A percentile compares a stretch with the other conserved stretches of the same genome.
Evolutionary conservation across 2,329 filamentous ascomycete genomes (phyloP).

Genomic region (Spiromastix sp.): DNA sequence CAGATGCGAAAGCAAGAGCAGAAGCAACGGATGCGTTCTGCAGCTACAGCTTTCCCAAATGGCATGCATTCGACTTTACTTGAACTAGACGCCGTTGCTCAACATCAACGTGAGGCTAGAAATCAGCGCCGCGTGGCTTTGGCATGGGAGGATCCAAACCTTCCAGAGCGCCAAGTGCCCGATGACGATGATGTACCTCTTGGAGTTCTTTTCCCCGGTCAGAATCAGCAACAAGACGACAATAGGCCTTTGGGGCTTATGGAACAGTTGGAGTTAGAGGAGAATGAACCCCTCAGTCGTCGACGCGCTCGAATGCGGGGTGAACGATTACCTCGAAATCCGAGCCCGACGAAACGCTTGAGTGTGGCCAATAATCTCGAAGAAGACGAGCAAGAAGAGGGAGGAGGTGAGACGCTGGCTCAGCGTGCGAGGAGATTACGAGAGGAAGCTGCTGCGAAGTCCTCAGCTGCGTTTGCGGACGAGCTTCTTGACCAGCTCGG

Average conservation of each 20-base stretch:
- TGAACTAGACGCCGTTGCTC: slow-evolving; percentile 80
- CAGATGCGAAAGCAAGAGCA: slow-evolving; percentile 85
- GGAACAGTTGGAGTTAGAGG: slow-evolving; percentile 71
- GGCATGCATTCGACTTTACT: slow-evolving; percentile 88
- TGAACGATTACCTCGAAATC: slow-evolving; percentile 24
- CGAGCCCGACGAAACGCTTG: slow-evolving; percentile 17
- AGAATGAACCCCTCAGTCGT: slow-evolving; percentile 77
- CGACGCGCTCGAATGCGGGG: slow-evolving; percentile 67
- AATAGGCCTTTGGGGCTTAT: slow-evolving; percentile 36
- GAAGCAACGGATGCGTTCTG: slow-evolving; percentile 64
- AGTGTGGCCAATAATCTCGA: slow-evolving; percentile 22
- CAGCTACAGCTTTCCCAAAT: slow-evolving; percentile 52
- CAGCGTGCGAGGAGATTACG: slow-evolving; percentile 34
- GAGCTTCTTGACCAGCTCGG: slow-evolving; percentile 34
- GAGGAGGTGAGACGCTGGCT: slow-evolving; percentile 36
- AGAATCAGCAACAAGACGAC: slow-evolving; percentile 21
- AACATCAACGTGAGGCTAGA: slow-evolving; percentile 67
- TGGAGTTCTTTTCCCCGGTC: slow-evolving; percentile 60
- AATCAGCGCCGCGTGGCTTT: slow-evolving; percentile 68
- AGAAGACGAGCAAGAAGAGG: slow-evolving; percentile 20
- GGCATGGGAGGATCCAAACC: slow-evolving; percentile 66
- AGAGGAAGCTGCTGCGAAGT: slow-evolving; percentile 15
- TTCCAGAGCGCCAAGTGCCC: slow-evolving; percentile 27
- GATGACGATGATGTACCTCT: slow-evolving; percentile 82
- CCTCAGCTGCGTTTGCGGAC: slow-evolving; percentile 27